phyloP scores from a whole-genome alignment of 1,139 yeast genomes.

The Geotrichum reessii region DNA sequence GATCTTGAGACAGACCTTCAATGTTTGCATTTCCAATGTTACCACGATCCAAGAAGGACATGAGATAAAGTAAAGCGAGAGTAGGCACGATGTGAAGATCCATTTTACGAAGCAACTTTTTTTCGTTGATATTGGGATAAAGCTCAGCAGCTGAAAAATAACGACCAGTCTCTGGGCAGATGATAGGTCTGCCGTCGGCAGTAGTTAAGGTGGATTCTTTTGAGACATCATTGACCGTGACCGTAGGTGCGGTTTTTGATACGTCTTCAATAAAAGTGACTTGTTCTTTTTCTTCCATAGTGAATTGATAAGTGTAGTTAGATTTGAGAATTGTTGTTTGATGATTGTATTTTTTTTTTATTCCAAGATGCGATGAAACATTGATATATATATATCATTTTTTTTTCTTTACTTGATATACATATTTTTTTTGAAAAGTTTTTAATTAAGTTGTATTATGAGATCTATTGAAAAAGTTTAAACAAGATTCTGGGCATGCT shows the following conservation, averaged over 20 bases:
- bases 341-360: background rate
- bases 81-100: conserved; percentile 46
- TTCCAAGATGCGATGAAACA: background rate
- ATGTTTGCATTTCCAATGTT: conserved; percentile 59
- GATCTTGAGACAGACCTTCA: conserved; percentile 51
- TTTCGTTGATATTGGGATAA: conserved; percentile 28
- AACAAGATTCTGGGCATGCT: background rate
- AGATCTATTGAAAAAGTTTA: too few relatives aligned
- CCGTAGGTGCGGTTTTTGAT: background rate
- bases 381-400: background rate
- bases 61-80: conserved; percentile 45
- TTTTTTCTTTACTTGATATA: too few relatives aligned
- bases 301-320: background rate
- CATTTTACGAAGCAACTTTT: conserved; percentile 40
- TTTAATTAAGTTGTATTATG: too few relatives aligned
- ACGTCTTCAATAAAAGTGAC: background rate
- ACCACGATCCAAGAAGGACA: conserved; percentile 52
- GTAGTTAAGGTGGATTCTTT: background rate
- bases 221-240: background rate
- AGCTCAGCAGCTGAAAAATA: conserved; percentile 4
- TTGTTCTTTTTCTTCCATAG: background rate
- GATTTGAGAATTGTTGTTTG: background rate
- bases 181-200: background rate
- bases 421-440: too few relatives aligned
- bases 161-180: conserved; percentile 4